Conservation (phyloP, 2,329 filamentous ascomycete species). For the Nothophoma quercina region DNA sequence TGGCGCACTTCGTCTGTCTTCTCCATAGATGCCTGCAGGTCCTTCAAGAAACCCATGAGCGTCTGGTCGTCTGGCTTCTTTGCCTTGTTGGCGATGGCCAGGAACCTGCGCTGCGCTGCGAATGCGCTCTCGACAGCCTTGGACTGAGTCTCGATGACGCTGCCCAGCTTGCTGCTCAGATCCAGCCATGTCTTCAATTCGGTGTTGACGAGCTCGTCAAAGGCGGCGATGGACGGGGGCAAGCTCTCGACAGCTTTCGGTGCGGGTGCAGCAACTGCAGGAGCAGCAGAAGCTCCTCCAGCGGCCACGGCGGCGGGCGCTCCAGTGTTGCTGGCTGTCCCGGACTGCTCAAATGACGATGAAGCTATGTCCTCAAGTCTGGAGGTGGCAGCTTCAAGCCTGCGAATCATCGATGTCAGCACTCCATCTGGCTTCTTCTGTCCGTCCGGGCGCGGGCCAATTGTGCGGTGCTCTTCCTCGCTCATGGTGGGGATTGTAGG, state of each 20-base stretch:
- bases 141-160: constrained; percentile 76
- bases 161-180: constrained; percentile 79
- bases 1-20: constrained; percentile 83
- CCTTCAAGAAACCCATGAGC: constrained; percentile 81
- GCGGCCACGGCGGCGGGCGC: constrained; percentile 39
- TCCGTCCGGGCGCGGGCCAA: constrained; percentile 25
- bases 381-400: constrained; percentile 95
- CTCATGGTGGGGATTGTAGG: constrained; percentile 19
- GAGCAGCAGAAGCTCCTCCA: constrained; percentile 45
- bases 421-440: constrained; percentile 44
- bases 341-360: constrained; percentile 67
- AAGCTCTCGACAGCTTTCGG: constrained; percentile 53
- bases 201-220: constrained; percentile 77
- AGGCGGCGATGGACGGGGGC: constrained; percentile 79
- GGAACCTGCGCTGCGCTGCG: constrained; percentile 83
- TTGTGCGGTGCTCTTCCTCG: constrained; percentile 16
- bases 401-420: constrained; percentile 63
- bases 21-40: constrained; percentile 83
- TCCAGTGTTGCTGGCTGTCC: constrained; percentile 24
- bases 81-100: constrained; percentile 86
- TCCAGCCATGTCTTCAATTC: constrained; percentile 81
- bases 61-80: constrained; percentile 83
- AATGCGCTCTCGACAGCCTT: constrained; percentile 72
- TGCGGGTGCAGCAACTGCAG: constrained; percentile 31
- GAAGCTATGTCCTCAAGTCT: constrained; percentile 95